phyloP scores from a whole-genome alignment of 257 asterid species.

The Primulina huaijiensis region DNA sequence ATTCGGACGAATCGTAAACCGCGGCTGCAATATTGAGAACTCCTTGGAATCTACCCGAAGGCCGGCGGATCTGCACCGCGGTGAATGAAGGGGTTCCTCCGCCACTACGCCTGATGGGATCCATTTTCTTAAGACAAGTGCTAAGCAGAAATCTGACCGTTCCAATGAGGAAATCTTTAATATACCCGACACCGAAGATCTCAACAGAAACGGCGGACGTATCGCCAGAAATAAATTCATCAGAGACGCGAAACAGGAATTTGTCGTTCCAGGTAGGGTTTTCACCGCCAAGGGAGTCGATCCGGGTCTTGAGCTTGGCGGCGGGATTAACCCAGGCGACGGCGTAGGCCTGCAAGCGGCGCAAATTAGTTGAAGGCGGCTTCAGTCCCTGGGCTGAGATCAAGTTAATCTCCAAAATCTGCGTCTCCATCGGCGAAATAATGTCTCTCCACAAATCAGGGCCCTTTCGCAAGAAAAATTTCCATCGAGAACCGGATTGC shows the following conservation, averaged over 20 bases:
- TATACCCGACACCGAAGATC: slow-evolving; percentile 68
- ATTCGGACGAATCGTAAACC: slow-evolving; percentile 47
- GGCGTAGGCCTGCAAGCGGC: slow-evolving; percentile 73
- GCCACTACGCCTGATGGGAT: slow-evolving; percentile 3
- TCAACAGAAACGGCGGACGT: slow-evolving; percentile 84
- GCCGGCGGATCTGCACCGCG: slow-evolving; percentile 80
- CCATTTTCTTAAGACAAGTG: slow-evolving; percentile 34
- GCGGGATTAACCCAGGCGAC: slow-evolving; percentile 64
- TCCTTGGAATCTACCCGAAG: slow-evolving; percentile 82
- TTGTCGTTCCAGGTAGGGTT: slow-evolving; percentile 96
- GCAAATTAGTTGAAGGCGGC: slow-evolving; percentile 54
- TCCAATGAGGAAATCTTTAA: slow-evolving; percentile 63
- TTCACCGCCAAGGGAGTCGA: slow-evolving; percentile 63
- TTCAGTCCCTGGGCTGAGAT: slow-evolving; percentile 91
- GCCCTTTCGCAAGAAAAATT: slow-evolving; percentile 15
- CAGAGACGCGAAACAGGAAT: slow-evolving; percentile 71
- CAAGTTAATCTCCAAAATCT: slow-evolving; percentile 77
- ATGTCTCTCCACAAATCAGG: background rate
- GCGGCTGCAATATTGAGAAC: slow-evolving; percentile 74
- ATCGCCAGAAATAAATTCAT: slow-evolving; percentile 60
- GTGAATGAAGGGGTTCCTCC: slow-evolving; percentile 59
- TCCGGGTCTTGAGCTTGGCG: slow-evolving; percentile 65
- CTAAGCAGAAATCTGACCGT: slow-evolving; percentile 73
- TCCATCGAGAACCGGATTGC: slow-evolving; percentile 2
- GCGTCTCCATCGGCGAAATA: slow-evolving; percentile 28